phyloP scores from a whole-genome alignment of 2,329 filamentous ascomycete species.

The Scedosporium aurantiacum region DNA sequence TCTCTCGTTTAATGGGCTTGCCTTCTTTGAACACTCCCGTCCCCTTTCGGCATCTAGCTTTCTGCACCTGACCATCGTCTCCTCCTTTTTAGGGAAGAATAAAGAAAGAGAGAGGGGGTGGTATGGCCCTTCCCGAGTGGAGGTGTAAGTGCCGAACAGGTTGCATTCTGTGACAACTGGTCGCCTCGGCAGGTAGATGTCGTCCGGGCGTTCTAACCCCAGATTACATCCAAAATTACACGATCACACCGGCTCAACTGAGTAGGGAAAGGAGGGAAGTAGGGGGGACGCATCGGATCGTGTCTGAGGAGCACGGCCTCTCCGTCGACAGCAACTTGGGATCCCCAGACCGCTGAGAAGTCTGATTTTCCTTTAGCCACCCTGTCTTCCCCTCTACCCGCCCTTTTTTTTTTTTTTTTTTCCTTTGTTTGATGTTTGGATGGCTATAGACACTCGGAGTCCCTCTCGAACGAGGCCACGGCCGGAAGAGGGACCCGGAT shows the following conservation, averaged over 20 bases:
- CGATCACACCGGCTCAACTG: neutral
- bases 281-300: neutral
- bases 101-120: neutral
- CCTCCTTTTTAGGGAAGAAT: neutral
- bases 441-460: neutral
- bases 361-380: too few species aligned
- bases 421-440: neutral
- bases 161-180: neutral
- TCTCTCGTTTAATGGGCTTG: too few species aligned
- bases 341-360: too few species aligned
- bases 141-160: neutral
- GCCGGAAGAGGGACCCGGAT: neutral
- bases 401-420: neutral
- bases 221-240: constrained; percentile 1
- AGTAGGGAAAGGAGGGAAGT: neutral
- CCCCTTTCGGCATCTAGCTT: neutral
- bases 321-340: too few species aligned
- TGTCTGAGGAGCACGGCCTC: neutral
- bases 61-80: neutral
- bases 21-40: neutral
- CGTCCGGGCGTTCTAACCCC: neutral
- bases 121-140: neutral
- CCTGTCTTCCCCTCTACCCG: neutral
- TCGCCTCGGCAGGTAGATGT: neutral
- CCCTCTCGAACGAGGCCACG: neutral